Evolutionary conservation across 2,329 filamentous ascomycete species (phyloP).

Genomic region (Pseudopithomyces maydicus): DNA sequence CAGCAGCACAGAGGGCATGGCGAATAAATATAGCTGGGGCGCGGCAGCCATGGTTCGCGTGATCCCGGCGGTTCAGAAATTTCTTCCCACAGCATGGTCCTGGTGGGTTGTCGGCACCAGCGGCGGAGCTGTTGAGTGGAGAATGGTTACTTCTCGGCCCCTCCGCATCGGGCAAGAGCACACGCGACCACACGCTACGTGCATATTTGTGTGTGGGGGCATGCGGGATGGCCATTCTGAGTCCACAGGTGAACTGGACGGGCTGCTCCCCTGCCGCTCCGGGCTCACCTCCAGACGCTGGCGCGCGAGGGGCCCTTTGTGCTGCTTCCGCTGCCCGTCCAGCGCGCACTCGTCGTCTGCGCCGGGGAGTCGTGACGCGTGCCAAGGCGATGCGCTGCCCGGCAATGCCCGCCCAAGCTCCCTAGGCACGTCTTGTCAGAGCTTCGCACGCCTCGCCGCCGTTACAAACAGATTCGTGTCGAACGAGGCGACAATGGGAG

Average conservation of each 20-base stretch:
- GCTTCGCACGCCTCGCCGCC: constrained; percentile 6
- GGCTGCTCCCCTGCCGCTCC: no score
- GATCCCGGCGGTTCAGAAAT: not conserved
- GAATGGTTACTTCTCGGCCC: not conserved
- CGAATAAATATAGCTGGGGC: not conserved
- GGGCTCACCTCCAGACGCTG: no score
- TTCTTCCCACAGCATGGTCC: not conserved
- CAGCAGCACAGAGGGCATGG: not conserved
- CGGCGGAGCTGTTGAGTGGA: constrained; percentile 1
- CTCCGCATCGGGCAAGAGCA: constrained; percentile 8
- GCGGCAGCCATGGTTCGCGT: not conserved
- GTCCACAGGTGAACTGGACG: no score
- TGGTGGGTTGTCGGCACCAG: not conserved
- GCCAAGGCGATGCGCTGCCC: constrained; percentile 14
- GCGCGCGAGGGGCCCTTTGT: no score
- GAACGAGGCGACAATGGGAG: not conserved
- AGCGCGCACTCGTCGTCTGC: not conserved
- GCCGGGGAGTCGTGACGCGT: constrained; percentile 7
- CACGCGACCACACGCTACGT: constrained; percentile 12
- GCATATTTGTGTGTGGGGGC: constrained; percentile 5
- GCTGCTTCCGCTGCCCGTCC: no score
- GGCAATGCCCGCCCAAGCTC: constrained; percentile 22
- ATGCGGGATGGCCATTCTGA: constrained; percentile 1
- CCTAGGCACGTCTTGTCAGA: constrained; percentile 2
- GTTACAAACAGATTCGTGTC: not conserved